Conservation (phyloP, 805 yeast species). For the Huiozyma naganishii region DNA sequence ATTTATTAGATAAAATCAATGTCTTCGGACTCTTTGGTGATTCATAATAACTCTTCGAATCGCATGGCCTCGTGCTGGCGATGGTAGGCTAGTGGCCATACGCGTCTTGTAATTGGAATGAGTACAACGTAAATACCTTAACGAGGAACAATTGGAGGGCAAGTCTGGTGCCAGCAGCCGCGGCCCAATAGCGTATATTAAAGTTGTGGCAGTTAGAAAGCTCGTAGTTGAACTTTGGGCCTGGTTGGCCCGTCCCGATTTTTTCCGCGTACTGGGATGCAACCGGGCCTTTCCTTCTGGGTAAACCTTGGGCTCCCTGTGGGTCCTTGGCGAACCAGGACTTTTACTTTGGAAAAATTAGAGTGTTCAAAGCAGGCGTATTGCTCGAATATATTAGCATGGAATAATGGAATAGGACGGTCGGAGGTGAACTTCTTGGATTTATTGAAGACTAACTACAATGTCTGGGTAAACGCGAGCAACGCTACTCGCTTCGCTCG, state of each 20-base stretch:
- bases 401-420: conserved; percentile 39
- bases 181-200: too few relatives aligned
- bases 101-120: too few relatives aligned
- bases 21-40: conserved; percentile 36
- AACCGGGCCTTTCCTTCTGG: conserved; percentile 36
- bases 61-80: conserved; percentile 36
- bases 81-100: too few relatives aligned
- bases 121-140: too few relatives aligned
- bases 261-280: conserved; percentile 28
- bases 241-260: conserved; percentile 27
- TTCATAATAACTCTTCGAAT: conserved; percentile 34
- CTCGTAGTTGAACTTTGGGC: too few relatives aligned
- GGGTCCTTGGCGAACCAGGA: conserved; percentile 31
- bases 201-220: too few relatives aligned
- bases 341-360: conserved; percentile 36
- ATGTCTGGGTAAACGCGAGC: too few relatives aligned
- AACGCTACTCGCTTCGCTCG: too few relatives aligned
- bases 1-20: conserved; percentile 37
- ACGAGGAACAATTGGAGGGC: too few relatives aligned
- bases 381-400: conserved; percentile 30
- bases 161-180: too few relatives aligned
- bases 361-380: conserved; percentile 38
- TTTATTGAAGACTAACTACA: conserved; percentile 37
- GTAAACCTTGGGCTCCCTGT: conserved; percentile 25
- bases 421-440: conserved; percentile 38